phyloP scores from a whole-genome alignment of 1,139 yeast species.

The Suzukiozyma palmioleophila region DNA sequence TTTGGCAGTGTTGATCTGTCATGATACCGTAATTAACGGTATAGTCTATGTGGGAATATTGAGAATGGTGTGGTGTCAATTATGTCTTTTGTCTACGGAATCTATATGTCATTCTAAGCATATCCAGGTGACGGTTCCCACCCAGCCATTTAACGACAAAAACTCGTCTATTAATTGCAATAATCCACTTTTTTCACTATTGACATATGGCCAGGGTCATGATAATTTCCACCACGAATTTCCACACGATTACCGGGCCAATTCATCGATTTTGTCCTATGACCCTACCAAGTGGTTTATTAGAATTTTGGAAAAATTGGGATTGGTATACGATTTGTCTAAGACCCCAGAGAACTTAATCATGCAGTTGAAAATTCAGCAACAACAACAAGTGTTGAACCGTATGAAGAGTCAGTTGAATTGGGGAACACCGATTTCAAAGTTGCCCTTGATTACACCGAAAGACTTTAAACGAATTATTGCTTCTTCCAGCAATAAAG shows the following conservation, averaged over 20 bases:
- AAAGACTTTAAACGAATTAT: constrained; percentile 46
- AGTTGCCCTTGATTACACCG: constrained; percentile 49
- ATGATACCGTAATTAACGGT: constrained; percentile 51
- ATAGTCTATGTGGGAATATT: constrained; percentile 59
- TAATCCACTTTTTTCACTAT: constrained; percentile 47
- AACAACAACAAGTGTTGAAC: constrained; percentile 59
- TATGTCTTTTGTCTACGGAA: constrained; percentile 51
- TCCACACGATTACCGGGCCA: constrained; percentile 61
- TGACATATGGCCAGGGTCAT: constrained; percentile 61
- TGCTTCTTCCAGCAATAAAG: constrained; percentile 31
- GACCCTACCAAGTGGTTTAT: constrained; percentile 70
- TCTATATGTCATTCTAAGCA: constrained; percentile 54
- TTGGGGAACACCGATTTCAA: constrained; percentile 76
- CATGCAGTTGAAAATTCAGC: constrained; percentile 55
- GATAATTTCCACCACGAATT: constrained; percentile 75
- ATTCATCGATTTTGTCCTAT: constrained; percentile 44
- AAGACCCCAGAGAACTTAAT: constrained; percentile 45
- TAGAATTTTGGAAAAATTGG: constrained; percentile 32
- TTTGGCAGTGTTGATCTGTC: constrained; percentile 33
- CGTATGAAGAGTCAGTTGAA: constrained; percentile 56
- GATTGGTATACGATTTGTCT: constrained; percentile 38
- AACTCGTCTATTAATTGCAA: constrained; percentile 48
- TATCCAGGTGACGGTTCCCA: constrained; percentile 39
- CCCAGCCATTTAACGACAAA: constrained; percentile 61
- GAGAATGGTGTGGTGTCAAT: constrained; percentile 55